These are phyloP conservation scores for Penicillium sp. DNA, from an alignment of 2,329 filamentous ascomycete genomes.

Conservation along the genomic window DNA sequence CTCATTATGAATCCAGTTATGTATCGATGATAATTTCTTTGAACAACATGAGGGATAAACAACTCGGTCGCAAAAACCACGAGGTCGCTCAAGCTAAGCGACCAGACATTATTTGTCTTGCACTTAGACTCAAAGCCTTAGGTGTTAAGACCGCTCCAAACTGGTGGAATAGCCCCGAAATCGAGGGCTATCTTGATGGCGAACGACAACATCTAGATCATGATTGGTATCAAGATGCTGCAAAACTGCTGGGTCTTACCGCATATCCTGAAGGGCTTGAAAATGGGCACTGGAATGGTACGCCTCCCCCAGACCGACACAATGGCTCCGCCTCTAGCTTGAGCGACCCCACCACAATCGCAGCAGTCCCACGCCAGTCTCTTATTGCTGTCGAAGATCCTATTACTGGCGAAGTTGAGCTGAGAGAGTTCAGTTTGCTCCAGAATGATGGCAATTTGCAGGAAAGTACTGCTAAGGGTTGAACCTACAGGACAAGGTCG, in stretches of 20 bases:
- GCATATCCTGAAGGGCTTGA: background rate
- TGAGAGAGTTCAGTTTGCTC: background rate
- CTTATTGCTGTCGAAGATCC: background rate
- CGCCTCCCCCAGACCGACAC: no score
- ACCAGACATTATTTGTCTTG: background rate
- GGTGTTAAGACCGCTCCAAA: background rate
- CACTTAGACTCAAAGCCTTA: background rate
- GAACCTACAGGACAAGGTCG: no score
- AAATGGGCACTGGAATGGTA: background rate
- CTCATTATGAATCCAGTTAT: background rate
- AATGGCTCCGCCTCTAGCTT: background rate
- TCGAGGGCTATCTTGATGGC: background rate
- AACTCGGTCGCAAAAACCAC: background rate
- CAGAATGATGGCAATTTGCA: background rate
- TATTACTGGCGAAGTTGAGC: background rate
- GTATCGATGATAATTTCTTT: background rate
- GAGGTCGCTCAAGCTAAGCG: background rate
- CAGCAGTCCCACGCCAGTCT: background rate
- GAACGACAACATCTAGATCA: background rate
- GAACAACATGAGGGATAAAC: background rate
- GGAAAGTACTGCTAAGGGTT: background rate
- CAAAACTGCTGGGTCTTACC: background rate
- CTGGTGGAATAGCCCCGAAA: background rate
- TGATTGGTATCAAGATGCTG: background rate
- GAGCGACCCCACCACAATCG: background rate